Evolutionary conservation across 2,329 filamentous ascomycete genomes (phyloP).

Genomic region (Catunica adiposa): DNA sequence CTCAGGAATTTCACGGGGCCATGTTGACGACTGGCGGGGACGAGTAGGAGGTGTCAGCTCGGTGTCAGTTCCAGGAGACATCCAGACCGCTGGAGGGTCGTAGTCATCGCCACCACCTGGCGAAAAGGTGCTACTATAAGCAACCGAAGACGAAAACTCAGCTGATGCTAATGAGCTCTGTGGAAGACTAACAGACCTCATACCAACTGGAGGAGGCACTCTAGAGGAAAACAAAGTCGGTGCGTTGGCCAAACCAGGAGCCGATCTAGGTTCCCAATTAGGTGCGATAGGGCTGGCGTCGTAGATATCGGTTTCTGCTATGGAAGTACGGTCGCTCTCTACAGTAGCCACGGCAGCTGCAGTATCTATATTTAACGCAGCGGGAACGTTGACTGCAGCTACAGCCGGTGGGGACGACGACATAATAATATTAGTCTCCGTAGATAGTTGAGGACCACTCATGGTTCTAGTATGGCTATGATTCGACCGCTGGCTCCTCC

Average conservation of each 20-base stretch:
- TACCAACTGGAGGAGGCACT: background rate
- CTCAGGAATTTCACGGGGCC: background rate
- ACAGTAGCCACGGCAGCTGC: background rate
- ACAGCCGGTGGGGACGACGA: too few species aligned
- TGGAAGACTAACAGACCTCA: background rate
- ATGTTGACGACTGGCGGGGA: background rate
- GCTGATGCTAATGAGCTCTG: background rate
- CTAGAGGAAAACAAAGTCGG: background rate
- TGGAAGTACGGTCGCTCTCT: background rate
- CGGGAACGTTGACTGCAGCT: too few species aligned
- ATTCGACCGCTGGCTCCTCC: background rate
- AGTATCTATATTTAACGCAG: too few species aligned
- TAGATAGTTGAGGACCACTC: background rate
- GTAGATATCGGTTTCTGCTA: background rate
- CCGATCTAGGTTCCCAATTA: background rate
- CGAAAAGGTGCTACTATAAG: conserved; percentile 10
- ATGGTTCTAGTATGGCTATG: background rate
- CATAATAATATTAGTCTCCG: background rate
- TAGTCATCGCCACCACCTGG: conserved; percentile 11
- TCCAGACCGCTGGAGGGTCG: conserved; percentile 12
- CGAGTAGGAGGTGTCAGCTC: background rate
- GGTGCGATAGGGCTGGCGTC: background rate
- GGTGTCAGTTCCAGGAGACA: conserved; percentile 1
- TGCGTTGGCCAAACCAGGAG: background rate
- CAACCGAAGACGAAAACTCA: background rate